Evolutionary conservation across 768 basidiomycete species (phyloP).

Genomic region (Pleurotus platypus): DNA sequence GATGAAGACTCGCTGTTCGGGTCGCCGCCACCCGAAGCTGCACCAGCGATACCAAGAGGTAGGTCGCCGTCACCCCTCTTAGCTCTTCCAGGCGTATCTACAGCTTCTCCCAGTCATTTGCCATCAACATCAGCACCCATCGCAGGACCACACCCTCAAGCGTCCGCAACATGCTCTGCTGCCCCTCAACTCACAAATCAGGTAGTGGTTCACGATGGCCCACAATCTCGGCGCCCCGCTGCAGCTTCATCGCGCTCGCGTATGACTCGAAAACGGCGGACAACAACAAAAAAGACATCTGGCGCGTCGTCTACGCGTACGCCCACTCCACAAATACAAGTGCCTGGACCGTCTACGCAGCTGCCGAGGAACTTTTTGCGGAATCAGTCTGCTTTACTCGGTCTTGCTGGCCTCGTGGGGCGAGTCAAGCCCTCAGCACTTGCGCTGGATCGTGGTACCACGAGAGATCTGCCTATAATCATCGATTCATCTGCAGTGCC

Average conservation of each 20-base stretch:
- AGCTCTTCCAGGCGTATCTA: slow-evolving; percentile 51
- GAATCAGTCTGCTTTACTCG: slow-evolving; percentile 68
- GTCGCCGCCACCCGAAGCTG: slow-evolving; percentile 69
- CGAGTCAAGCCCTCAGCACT: slow-evolving; percentile 59
- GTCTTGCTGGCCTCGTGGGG: slow-evolving; percentile 67
- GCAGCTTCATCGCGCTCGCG: too few species aligned
- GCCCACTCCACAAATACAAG: slow-evolving; percentile 49
- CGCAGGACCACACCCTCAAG: slow-evolving; percentile 12
- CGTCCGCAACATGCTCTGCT: too few species aligned
- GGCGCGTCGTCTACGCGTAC: slow-evolving; percentile 41
- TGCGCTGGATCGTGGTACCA: slow-evolving; percentile 45
- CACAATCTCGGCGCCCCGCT: too few species aligned
- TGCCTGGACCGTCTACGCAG: slow-evolving; percentile 62
- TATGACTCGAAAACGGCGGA: too few species aligned
- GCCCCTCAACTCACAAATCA: too few species aligned
- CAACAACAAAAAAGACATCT: slow-evolving; percentile 24
- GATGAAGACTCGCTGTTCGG: slow-evolving; percentile 79
- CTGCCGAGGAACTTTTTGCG: slow-evolving; percentile 68
- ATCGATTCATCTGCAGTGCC: slow-evolving; percentile 40
- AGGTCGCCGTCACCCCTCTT: slow-evolving; percentile 66
- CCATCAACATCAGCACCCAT: slow-evolving; percentile 29
- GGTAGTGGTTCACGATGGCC: too few species aligned
- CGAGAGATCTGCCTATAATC: slow-evolving; percentile 63
- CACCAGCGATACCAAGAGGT: slow-evolving; percentile 40
- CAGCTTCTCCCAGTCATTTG: slow-evolving; percentile 59